phyloP scores from a whole-genome alignment of 371 early-diverging fungal genomes.

The Syncephalastrum monosporum region DNA sequence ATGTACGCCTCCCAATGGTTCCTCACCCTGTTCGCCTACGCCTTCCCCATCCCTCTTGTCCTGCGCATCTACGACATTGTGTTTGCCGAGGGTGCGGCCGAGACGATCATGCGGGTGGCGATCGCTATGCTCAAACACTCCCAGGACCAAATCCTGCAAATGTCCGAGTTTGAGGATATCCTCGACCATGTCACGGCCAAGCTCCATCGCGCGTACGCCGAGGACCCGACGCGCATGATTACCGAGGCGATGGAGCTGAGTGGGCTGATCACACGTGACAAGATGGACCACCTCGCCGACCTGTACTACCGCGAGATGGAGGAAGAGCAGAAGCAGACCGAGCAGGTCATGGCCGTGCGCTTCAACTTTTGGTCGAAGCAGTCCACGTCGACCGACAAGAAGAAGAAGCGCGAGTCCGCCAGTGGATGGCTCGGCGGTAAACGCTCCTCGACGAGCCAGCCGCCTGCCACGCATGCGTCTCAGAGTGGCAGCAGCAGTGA shows the following conservation, averaged over 20 bases:
- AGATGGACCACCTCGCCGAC: constrained; percentile 72
- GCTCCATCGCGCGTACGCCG: constrained; percentile 71
- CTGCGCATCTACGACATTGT: constrained; percentile 78
- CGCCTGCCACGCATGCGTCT: not conserved
- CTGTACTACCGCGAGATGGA: constrained; percentile 64
- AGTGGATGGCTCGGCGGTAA: constrained; percentile 21
- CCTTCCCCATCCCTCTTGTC: constrained; percentile 74
- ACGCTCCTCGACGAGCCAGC: constrained; percentile 25
- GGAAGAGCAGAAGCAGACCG: constrained; percentile 61
- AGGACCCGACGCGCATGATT: constrained; percentile 66
- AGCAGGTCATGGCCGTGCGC: constrained; percentile 57
- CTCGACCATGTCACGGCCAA: constrained; percentile 75
- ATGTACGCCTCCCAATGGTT: constrained; percentile 93
- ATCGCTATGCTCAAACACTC: constrained; percentile 81
- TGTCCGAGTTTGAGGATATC: constrained; percentile 79
- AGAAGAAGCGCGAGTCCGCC: constrained; percentile 33
- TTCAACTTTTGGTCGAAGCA: constrained; percentile 46
- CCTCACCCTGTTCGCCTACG: constrained; percentile 82
- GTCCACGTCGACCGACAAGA: constrained; percentile 25
- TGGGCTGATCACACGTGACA: constrained; percentile 61
- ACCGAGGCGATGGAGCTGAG: constrained; percentile 72
- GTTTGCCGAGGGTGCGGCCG: constrained; percentile 78
- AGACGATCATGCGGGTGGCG: constrained; percentile 81
- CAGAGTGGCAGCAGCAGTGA: constrained; percentile 4
- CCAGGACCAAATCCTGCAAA: constrained; percentile 58